A percentile compares a stretch with the other conserved stretches of the same genome.
phyloP scores from a whole-genome alignment of 192 early-diverging fungal species.

The Neocallimastix lanati region DNA sequence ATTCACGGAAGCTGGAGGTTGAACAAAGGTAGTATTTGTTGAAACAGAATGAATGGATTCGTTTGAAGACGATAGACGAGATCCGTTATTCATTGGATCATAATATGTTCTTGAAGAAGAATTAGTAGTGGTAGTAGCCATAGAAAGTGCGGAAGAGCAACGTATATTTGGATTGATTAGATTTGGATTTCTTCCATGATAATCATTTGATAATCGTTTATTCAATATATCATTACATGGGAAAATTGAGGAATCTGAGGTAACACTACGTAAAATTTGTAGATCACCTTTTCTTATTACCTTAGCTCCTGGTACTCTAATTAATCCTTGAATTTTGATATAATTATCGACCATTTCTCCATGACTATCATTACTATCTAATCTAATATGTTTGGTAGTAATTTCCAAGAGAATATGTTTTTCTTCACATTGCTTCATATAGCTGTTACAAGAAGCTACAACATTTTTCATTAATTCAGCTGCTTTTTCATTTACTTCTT shows the following conservation, averaged over 20 bases:
- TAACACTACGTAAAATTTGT: not conserved
- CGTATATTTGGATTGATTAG: not conserved
- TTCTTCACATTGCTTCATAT: not conserved
- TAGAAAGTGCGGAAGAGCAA: not conserved
- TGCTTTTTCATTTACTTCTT: not conserved
- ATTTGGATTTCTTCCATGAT: not conserved
- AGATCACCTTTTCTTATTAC: not conserved
- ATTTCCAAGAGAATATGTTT: not conserved
- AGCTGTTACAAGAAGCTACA: not conserved
- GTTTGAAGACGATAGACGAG: not conserved
- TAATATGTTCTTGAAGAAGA: not conserved
- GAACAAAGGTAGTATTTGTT: not conserved
- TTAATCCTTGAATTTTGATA: not conserved
- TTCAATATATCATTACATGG: not conserved
- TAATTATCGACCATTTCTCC: not conserved
- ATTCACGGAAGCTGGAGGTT: not conserved
- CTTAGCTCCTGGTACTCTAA: not conserved
- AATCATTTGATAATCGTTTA: not conserved
- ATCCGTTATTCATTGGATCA: not conserved
- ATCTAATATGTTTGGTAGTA: not conserved
- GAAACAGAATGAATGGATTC: not conserved
- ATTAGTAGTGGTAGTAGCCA: not conserved
- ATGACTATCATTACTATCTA: not conserved
- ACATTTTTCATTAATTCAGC: not conserved
- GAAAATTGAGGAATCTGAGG: not conserved